Conservation (phyloP, 306 rosid species). For the apple (Malus domestica) region ASM211411v1 NC_041800.1:19156233-19156732, state of each 20-base stretch:
- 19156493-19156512: neutral
- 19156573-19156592: conserved; percentile 30
- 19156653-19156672: conserved; percentile 22
- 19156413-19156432: too few species aligned
- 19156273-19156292: too few species aligned
- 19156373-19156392: too few species aligned
- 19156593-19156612: conserved; percentile 35
- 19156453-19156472: neutral
- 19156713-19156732: conserved; percentile 29
- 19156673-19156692: conserved; percentile 35
- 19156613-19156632: conserved; percentile 40
- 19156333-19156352: too few species aligned
- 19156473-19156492: neutral
- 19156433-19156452: neutral
- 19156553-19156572: conserved; percentile 36
- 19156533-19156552: conserved; percentile 44
- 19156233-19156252: too few species aligned
- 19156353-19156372: too few species aligned
- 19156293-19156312: neutral
- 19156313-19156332: neutral
- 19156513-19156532: conserved; percentile 28
- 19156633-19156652: conserved; percentile 37
- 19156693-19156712: conserved; percentile 13
- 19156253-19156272: too few species aligned
- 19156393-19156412: too few species aligned